A percentile compares a stretch with the other conserved stretches of the same genome.
Evolutionary conservation across 441 rosid genomes (phyloP).

Genomic region (Euphorbia schlechtendalii): DNA sequence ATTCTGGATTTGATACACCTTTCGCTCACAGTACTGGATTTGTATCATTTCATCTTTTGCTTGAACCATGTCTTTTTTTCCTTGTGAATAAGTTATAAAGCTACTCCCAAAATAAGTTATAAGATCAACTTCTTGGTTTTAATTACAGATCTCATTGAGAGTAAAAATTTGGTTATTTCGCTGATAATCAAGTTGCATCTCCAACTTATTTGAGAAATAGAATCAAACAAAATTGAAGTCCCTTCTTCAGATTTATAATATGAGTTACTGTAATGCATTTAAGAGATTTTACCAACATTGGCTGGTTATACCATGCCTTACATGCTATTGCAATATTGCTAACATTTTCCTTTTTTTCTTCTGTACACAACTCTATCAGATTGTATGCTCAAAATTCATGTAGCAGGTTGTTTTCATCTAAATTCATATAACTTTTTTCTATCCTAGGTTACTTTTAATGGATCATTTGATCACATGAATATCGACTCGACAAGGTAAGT

Average conservation of each 20-base stretch:
- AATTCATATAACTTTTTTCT: conserved; percentile 9
- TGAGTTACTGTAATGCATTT: conserved; percentile 8
- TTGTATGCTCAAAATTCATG: not conserved
- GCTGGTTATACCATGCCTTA: conserved; percentile 1
- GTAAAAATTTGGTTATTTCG: conserved; percentile 5
- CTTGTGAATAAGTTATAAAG: not conserved
- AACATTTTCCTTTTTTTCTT: not conserved
- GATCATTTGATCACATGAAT: conserved; percentile 97
- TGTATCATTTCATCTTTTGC: conserved; percentile 8
- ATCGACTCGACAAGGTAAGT: conserved; percentile 89
- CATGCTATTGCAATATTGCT: too few relatives aligned
- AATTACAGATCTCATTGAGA: conserved; percentile 4
- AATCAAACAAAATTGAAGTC: not conserved
- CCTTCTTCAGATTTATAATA: not conserved
- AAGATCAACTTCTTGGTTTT: not conserved
- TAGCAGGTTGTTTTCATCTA: conserved; percentile 8
- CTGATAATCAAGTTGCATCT: not conserved
- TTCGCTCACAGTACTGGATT: not conserved
- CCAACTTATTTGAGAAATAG: not conserved
- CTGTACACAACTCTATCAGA: not conserved
- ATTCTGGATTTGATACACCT: not conserved
- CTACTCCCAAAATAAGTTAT: not conserved
- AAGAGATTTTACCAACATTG: not conserved
- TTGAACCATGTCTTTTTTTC: not conserved
- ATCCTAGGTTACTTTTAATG: conserved; percentile 88